Base-by-base conservation (phyloP, 768 basidiomycete genomes). In the Tubosaeta brunneosetosa region DNA sequence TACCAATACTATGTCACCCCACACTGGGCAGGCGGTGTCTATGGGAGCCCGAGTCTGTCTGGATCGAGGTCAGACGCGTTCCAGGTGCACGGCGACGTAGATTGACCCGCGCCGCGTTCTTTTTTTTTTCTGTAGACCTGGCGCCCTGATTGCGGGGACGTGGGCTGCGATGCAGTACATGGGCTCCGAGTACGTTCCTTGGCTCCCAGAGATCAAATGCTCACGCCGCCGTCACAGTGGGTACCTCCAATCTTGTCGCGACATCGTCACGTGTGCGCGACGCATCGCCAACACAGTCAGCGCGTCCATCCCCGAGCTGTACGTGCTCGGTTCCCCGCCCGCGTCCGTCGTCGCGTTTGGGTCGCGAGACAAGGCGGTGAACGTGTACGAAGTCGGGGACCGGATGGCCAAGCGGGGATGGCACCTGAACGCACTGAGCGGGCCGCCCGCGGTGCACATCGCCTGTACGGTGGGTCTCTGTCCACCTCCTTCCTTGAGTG, bases 141-240 rank as follows among this genome's bases (percentile, higher is more conserved):
- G 95, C 6, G 85, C 94, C 0, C 73, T 97, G 55, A 86, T 99
- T 54, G 95, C 95, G 25, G 95, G 91, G 43, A 85, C 93, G 27
- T 99, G 94, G 93, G 95, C 95, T 7, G 92, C 93, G 2, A 86
- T 99, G 84, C 88, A 95, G 56, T 83, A 91, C 66, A 86, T 97
- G 74, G 95, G 95, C 27, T 77, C 85, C 54, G 78, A 86, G 91
- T 93, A 64, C 47, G 86, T 76, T 17, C 36, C 49, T 11, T 37
- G 17, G 42, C 31, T 37, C 7, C 41, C 4, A 1, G 27, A 29
- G 27, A 29, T 41, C 49, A 26, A 19, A 25, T 19, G 22, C 7
- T 32, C 32, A 2, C 34, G 3, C 33, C 6, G 25, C 27, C 49
- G n/a, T 37, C 34, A 2, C 34, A 93, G 89, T 31, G 95, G 95